Evolutionary conservation across 257 asterid genomes (phyloP), one percentile per base, ranked within the genome.

Genomic region (Sherardia arvensis): DNA sequence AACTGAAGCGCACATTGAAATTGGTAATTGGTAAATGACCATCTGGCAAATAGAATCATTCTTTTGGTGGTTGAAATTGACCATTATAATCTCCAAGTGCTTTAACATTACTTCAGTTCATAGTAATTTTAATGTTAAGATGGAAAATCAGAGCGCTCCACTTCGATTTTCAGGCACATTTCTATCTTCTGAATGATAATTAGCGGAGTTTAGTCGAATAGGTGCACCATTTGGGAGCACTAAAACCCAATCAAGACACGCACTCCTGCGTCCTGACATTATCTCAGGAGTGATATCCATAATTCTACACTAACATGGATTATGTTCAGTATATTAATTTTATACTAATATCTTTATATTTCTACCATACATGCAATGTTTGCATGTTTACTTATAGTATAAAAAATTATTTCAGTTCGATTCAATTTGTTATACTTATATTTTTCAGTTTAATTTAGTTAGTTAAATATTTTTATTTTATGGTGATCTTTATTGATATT

Each of bases 61-160:
- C 48, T 17, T 56, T 68, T 32, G 61, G 77, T 73, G 33, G 77
- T 68, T 68, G 73, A 58, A 68, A 57, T 67, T 64, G 74, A 73
- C 67, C 55, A 33, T 15, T n/a, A 17, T 43, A 2, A 38, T 38
- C 47, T 9, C 47, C 14, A 38, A 38, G 47, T 38, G 47, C 47
- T 38, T 5, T 38, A 12, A 38, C 18, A 43, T 43, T 15, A 43
- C n/a, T 1, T 43, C 8, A 2, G 60, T 15, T 56, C 38, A 26
- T 26, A 4, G 9, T 56, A 11, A 12, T 12, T n/a, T 20, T 18
- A 57, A 6, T 15, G n/a, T 58, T 43, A 28, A 28, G 62, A 14
- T 29, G 40, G 43, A 29, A 58, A 57, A 11, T 38, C 47, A 55
- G 7, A 57, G 10, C 5, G 10, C 61, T 28, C 43, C 62, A 58